These are phyloP conservation scores for Penicillium samsonianum DNA, from an alignment of 495 filamentous ascomycete species.

Conservation along the genomic window DNA sequence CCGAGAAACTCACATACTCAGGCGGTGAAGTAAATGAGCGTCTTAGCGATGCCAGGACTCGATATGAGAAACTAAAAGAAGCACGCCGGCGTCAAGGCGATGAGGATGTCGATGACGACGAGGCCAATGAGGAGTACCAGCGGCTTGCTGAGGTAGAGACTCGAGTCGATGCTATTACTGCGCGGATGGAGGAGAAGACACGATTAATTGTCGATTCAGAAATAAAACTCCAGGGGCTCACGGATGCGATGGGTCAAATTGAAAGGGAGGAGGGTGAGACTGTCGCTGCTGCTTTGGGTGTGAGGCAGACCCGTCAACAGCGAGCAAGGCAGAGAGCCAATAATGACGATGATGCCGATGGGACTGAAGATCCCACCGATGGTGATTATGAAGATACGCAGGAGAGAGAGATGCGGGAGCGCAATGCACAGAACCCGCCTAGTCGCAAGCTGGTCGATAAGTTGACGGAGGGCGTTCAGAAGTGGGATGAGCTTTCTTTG, in stretches of 20 bases:
- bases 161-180: slow-evolving; percentile 35
- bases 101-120: slow-evolving; percentile 12
- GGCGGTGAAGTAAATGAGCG: slow-evolving; percentile 52
- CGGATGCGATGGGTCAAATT: slow-evolving; percentile 33
- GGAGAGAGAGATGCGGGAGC: slow-evolving; percentile 24
- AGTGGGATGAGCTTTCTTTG: slow-evolving; percentile 40
- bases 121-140: slow-evolving; percentile 23
- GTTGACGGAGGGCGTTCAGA: slow-evolving; percentile 25
- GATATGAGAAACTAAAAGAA: slow-evolving; percentile 36
- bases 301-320: slow-evolving; percentile 19
- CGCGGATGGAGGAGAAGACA: slow-evolving; percentile 41
- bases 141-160: slow-evolving; percentile 33
- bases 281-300: slow-evolving; percentile 12
- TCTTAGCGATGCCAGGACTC: slow-evolving; percentile 34
- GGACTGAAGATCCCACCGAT: slow-evolving; percentile 28
- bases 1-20: slow-evolving; percentile 41
- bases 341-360: slow-evolving; percentile 22
- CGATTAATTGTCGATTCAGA: slow-evolving; percentile 44
- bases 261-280: slow-evolving; percentile 29
- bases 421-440: slow-evolving; percentile 26
- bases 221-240: slow-evolving; percentile 34
- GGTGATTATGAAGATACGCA: slow-evolving; percentile 32
- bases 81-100: slow-evolving; percentile 13
- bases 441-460: slow-evolving; percentile 31
- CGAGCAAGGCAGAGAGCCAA: slow-evolving; percentile 24